These are phyloP conservation scores for Penicillium sp. DNA, from an alignment of 2,329 filamentous ascomycete genomes.

Conservation along the genomic window DNA sequence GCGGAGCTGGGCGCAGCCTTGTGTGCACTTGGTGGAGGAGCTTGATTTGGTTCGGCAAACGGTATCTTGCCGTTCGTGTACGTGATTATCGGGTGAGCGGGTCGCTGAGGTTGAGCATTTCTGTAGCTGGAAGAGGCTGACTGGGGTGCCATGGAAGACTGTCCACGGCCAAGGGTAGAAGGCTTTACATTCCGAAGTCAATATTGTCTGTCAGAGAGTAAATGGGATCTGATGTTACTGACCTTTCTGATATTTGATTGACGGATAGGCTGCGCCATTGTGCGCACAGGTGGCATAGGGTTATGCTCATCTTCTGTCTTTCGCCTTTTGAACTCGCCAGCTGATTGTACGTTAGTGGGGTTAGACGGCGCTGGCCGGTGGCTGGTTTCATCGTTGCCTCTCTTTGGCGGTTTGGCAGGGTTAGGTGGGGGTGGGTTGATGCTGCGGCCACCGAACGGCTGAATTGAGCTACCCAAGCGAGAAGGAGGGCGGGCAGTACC, in stretches of 20 bases:
- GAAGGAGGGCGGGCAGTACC: conserved; percentile 52
- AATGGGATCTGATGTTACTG: conserved; percentile 26
- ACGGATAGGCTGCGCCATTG: conserved; percentile 81
- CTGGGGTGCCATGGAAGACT: conserved; percentile 34
- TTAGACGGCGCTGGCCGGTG: conserved; percentile 42
- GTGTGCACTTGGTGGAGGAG: conserved; percentile 47
- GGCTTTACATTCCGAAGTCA: conserved; percentile 31
- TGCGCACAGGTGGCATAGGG: conserved; percentile 58
- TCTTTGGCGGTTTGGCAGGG: conserved; percentile 71
- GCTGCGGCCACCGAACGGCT: conserved; percentile 58
- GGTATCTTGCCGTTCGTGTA: conserved; percentile 85
- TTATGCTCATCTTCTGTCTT: conserved; percentile 72
- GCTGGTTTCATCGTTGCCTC: conserved; percentile 61
- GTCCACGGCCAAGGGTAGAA: conserved; percentile 41
- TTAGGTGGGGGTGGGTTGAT: conserved; percentile 63
- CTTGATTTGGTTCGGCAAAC: conserved; percentile 70
- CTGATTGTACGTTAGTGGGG: conserved; percentile 55
- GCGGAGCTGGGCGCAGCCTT: conserved; percentile 62
- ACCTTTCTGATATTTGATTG: conserved; percentile 75
- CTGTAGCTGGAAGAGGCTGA: conserved; percentile 37
- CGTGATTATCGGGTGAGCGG: conserved; percentile 74
- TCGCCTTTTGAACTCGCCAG: conserved; percentile 73
- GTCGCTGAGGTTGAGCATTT: conserved; percentile 56
- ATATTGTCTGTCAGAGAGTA: not conserved
- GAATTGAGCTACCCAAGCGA: conserved; percentile 39